Base-by-base conservation (phyloP, 1,284 basidiomycete species). In the Anthracocystis walkeri region DNA sequence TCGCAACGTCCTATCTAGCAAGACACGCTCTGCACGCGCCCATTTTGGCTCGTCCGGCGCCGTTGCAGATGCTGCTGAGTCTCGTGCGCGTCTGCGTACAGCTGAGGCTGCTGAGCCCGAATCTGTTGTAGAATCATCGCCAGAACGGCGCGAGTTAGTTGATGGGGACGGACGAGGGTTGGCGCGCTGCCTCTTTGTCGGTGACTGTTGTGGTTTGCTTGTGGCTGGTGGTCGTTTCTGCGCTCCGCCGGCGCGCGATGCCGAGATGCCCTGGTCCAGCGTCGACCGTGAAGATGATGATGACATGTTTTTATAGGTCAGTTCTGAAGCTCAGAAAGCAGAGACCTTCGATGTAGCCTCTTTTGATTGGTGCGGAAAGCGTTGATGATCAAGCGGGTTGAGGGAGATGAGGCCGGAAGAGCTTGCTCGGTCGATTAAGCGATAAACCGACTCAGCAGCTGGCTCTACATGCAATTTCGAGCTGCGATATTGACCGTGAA, bases 261-360 rank as follows among this genome's bases (percentile, higher is more conserved):
- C 72, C 33, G 72, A 75, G 40, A 70, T 62, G 59, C 72, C 72
- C 40, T 75, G 66, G 18, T 75, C 72, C 7, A 75, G 49, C 14
- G 35, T 18, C 35, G 41, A 51, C 2, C 61, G 62, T 23, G 61
- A 58, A 14, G 71, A 65, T 29, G 63, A 56, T n/a, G 66, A 58
- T 5, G 62, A 68, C 62, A 65, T 68, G 49, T 20, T 46, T 7
- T n/a, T 5, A 23, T 11, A 38, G 25, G 23, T 40, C 21, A 2
- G 21, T 11, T 11, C 10, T 23, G 21, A 5, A 7, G 25, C 14
- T 25, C 23, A 20, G 27, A 6, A 14, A 23, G 27, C 25, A 20
- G 27, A 5, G 3, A 18, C 44, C 31, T 10, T 12, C 2, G 3
- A 16, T 14, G 14, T 21, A 3, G n/a, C 7, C 41, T 3, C n/a